Conservation (phyloP, 441 rosid genomes). For the Biscutella laevigata region DNA sequence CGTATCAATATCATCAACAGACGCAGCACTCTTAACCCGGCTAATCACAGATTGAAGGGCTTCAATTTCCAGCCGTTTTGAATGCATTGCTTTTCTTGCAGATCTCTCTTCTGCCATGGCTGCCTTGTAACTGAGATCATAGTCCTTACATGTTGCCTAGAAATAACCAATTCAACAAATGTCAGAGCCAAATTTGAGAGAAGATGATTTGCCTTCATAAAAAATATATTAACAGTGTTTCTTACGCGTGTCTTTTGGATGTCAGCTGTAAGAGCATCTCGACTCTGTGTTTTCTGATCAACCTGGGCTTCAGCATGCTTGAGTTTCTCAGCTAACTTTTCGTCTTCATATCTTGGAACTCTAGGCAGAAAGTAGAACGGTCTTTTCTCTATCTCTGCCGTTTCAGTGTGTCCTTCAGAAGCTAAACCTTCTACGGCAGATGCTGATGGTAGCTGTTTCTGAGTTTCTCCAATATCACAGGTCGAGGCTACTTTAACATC, state of each 20-base stretch:
- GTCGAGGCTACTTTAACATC: conserved; percentile 13
- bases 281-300: conserved; percentile 50
- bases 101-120: conserved; percentile 51
- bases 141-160: conserved; percentile 49
- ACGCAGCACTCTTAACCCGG: conserved; percentile 42
- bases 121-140: conserved; percentile 30
- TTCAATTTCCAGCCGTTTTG: conserved; percentile 66
- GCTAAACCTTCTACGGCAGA: too few relatives aligned
- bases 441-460: too few relatives aligned
- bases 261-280: conserved; percentile 56
- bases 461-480: too few relatives aligned
- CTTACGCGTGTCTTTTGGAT: conserved; percentile 47
- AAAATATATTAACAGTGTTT: conserved; percentile 10
- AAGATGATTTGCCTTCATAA: conserved; percentile 1
- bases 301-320: conserved; percentile 42
- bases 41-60: conserved; percentile 43
- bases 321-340: conserved; percentile 44
- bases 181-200: conserved; percentile 14
- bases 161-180: conserved; percentile 21
- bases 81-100: conserved; percentile 44
- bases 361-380: conserved; percentile 46
- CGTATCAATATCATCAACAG: conserved; percentile 52
- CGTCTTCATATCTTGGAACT: conserved; percentile 63
- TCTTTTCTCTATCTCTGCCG: conserved; percentile 38
- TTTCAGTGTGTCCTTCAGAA: conserved; percentile 31